Evolutionary conservation across 371 early-diverging fungal species (phyloP).

Genomic region (Nematocida ausubeli): DNA sequence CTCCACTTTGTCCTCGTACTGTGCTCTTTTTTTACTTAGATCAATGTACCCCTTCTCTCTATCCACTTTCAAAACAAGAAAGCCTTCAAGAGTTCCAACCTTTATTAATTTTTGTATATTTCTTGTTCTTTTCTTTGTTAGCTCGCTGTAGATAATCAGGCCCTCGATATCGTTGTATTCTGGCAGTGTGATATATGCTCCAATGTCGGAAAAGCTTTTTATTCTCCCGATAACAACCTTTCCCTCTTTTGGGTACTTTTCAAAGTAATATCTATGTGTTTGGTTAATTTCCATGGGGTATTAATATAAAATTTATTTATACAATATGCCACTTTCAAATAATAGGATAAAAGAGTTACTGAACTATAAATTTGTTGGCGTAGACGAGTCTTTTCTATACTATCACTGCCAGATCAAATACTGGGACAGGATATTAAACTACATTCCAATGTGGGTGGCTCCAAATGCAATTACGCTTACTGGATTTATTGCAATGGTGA

Average conservation of each 20-base stretch:
- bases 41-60: slow-evolving; percentile 98
- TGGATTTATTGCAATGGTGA: slow-evolving; percentile 71
- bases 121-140: slow-evolving; percentile 90
- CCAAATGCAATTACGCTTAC: slow-evolving; percentile 90
- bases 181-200: slow-evolving; percentile 84
- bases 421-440: slow-evolving; percentile 77
- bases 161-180: slow-evolving; percentile 84
- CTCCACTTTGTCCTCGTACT: slow-evolving; percentile 84
- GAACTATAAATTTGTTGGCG: slow-evolving; percentile 75
- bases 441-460: slow-evolving; percentile 83
- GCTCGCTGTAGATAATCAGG: slow-evolving; percentile 89
- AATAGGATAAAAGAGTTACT: slow-evolving; percentile 69
- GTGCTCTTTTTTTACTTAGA: slow-evolving; percentile 88
- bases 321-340: slow-evolving; percentile 11
- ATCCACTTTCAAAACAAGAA: slow-evolving; percentile 91
- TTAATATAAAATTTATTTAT: slow-evolving; percentile 25
- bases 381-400: slow-evolving; percentile 77
- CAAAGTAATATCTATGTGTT: slow-evolving; percentile 69
- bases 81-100: slow-evolving; percentile 89
- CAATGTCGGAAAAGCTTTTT: slow-evolving; percentile 89
- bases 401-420: slow-evolving; percentile 77
- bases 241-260: slow-evolving; percentile 87
- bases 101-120: slow-evolving; percentile 91
- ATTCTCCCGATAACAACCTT: slow-evolving; percentile 96
- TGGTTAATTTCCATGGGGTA: slow-evolving; percentile 48